A percentile compares a stretch with the other conserved stretches of the same genome.
Conservation (phyloP, 495 filamentous ascomycete genomes). For the Penicillium mononematosum region DNA sequence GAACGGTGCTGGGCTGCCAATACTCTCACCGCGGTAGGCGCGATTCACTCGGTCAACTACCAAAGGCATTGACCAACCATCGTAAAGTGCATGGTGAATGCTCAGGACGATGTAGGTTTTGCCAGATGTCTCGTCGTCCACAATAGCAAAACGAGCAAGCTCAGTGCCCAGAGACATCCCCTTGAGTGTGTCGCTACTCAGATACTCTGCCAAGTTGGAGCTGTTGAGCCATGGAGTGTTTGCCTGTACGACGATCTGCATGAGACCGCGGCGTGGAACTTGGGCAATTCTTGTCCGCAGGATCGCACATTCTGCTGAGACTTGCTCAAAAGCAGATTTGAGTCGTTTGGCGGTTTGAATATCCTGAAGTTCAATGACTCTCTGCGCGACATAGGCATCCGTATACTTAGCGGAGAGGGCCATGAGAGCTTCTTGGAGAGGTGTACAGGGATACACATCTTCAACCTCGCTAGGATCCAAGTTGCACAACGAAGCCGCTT, state of each 20-base stretch:
- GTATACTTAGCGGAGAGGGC: slow-evolving; percentile 39
- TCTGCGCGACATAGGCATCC: slow-evolving; percentile 37
- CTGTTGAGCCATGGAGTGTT: slow-evolving; percentile 35
- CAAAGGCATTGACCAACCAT: slow-evolving; percentile 55
- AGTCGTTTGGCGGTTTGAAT: not conserved
- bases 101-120: slow-evolving; percentile 48
- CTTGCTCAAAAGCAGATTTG: slow-evolving; percentile 38
- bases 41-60: slow-evolving; percentile 15
- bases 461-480: slow-evolving; percentile 13
- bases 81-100: slow-evolving; percentile 61
- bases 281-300: slow-evolving; percentile 48
- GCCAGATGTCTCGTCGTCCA: slow-evolving; percentile 14
- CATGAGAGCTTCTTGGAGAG: slow-evolving; percentile 52
- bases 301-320: slow-evolving; percentile 34
- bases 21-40: slow-evolving; percentile 4
- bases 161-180: slow-evolving; percentile 45
- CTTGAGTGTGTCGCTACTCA: slow-evolving; percentile 37
- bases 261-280: slow-evolving; percentile 25
- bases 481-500: slow-evolving; percentile 4
- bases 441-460: slow-evolving; percentile 52
- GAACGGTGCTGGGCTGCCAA: slow-evolving; percentile 3
- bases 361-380: slow-evolving; percentile 6
- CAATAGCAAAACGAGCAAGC: slow-evolving; percentile 46
- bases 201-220: slow-evolving; percentile 31
- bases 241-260: slow-evolving; percentile 47